Conservation (phyloP, 2,329 filamentous ascomycete species). For the Monilinia aucupariae region DNA sequence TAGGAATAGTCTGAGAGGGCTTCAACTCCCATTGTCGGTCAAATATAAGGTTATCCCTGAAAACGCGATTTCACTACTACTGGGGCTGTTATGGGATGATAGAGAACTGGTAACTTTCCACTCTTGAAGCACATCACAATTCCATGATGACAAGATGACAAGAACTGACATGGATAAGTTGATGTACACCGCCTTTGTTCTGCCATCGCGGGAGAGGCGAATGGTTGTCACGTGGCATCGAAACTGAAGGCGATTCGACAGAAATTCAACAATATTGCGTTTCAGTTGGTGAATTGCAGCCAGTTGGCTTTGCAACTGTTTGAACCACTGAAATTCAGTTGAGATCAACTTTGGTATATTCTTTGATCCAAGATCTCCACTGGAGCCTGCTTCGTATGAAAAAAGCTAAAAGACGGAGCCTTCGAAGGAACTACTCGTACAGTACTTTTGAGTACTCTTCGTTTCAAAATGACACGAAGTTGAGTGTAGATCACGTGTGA, state of each 20-base stretch:
- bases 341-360: too few species aligned
- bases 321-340: too few species aligned
- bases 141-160: background rate
- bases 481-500: background rate
- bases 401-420: too few species aligned
- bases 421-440: background rate
- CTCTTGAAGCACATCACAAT: background rate
- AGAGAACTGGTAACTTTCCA: background rate
- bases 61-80: background rate
- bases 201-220: background rate
- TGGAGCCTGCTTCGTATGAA: too few species aligned
- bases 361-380: too few species aligned
- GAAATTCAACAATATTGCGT: too few species aligned
- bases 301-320: too few species aligned
- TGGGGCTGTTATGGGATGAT: background rate
- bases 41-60: background rate
- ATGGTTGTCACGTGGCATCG: background rate
- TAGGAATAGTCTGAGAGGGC: slow-evolving; percentile 9
- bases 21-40: background rate
- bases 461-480: background rate
- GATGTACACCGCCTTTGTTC: background rate
- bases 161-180: background rate
- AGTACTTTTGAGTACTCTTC: background rate
- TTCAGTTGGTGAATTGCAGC: too few species aligned
- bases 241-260: too few species aligned